Evolutionary conservation across 2,329 filamentous ascomycete species (phyloP), one percentile per base, ranked within the genome.

Genomic region (Ceratocystis smalleyi): DNA sequence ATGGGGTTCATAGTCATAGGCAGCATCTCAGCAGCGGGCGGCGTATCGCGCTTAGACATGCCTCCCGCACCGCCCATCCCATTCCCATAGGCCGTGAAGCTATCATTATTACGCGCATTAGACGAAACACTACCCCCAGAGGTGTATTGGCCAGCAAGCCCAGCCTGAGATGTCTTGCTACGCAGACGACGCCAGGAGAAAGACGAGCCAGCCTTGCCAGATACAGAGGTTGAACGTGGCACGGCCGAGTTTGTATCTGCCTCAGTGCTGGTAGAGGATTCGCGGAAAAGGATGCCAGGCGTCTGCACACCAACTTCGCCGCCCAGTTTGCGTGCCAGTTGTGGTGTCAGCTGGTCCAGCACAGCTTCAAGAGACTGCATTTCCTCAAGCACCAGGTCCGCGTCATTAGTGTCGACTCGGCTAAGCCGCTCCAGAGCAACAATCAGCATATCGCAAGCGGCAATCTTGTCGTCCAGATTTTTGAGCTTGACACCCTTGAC

Each of bases 401-500:
- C 91, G 72, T 99, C 92, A 67, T 84, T 87, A 0, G 87, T 94
- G 70, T 99, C 90, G 0, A 96, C 91, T 67, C 84, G 82, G 5
- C 85, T 83, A 43, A 99, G 81, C 72, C 91, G 94, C 65, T 90
- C 80, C 35, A 99, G 77, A 8, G 92, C 91, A 0, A 91, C 90
- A 0, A 92, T 97, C 61, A 99, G 80, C 62, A 90, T 80, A 73
- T 99, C 94, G 72, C 91, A 96, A 68, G 91, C 90, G 12, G 89
- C 83, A 63, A 96, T 86, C 77, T 99, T 99, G 70, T 99, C 94
- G 68, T 99, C 94, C 0, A 97, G 72, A 43, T 86, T 86, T 75
- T 91, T 94, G 27, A 99, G 79, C 75, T 96, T 97, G 63, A 96
- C 91, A 32, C 89, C 91, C 71, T 92, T 92, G 6, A 96, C 91